Base-by-base conservation (phyloP, 2,329 filamentous ascomycete species). In the Colletotrichum lindemuthianum region DNA sequence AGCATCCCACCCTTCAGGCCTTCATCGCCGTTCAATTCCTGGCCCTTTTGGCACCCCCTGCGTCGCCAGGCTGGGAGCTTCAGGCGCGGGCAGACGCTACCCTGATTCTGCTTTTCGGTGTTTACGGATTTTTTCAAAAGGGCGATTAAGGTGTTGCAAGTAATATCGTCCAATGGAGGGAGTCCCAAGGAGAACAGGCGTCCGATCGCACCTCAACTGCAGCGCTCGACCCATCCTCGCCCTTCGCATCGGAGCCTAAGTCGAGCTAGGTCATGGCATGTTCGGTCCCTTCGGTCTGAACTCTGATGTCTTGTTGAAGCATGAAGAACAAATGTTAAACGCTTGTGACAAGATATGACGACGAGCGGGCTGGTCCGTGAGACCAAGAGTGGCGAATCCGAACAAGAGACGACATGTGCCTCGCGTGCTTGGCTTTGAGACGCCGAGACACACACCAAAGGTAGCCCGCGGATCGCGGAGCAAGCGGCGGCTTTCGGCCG, bases 191-290 rank as follows among this genome's bases (percentile, higher is more conserved):
- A 34, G 15, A 47, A 16, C 9, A 45, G n/a, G 57, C 59, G 58
- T 65, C 61, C 41, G 61, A 65, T 61, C 52, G 47, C 59, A 13
- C 24, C 34, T 41, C 47, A 36, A 47, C 24, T 40, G 36, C 12
- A 16, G 34, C 51, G 39, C 57, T 50, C 39, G 60, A 37, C 41
- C 54, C 37, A 33, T 24, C 33, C 49, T 34, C 11, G 36, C 15
- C 40, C 53, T 57, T 65, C 61, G 61, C 61, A 61, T 61, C 61
- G 58, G 61, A 51, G 47, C 51, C 52, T 51, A 43, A 50, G 45
- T 51, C 50, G 15, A 51, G 32, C 40, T 13, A 44, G 61, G 51
- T 47, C 51, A 61, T 45, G 61, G 61, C 58, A 37, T 39, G 50
- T 48, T 51, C 52, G 47, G 44, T 12, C 24, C 24, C 15, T 61